Evolutionary conservation across 2,329 filamentous ascomycete genomes (phyloP), one percentile per base, ranked within the genome.

Genomic region (Zasmidium cellare): DNA sequence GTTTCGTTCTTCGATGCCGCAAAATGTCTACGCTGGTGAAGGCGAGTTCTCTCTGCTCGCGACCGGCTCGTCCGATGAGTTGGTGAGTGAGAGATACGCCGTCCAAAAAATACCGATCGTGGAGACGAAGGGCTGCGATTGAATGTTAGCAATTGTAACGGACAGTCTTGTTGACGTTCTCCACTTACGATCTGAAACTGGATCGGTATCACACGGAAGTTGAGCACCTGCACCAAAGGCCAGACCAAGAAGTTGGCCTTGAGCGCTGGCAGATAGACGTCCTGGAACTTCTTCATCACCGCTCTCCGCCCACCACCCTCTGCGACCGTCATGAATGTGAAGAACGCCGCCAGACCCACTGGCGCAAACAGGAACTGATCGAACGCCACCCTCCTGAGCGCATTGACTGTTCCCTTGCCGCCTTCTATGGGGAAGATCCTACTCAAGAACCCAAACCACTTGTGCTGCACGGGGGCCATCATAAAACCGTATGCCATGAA

Each of bases 401-500:
- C 91, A 28, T 92, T 91, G 2, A 81, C 79, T 51, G 91, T 88
- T 49, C 61, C 67, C 46, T 62, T 66, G n/a, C 67, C 67, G 9
- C 56, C 62, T 1, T 87, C 87, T 51, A 97, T 87, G 3, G 94
- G 94, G 70, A 99, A 99, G 9, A 86, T 82, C 64, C 81, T 82
- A 31, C 87, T 89, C 63, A 99, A 80, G 74, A 96, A 92, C 52
- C 86, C 84, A 77, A 97, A 97, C 94, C 94, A 99, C 73, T 91
- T 88, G 79, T 96, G 96, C 75, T 97, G 93, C 28, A 97, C 69
- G 0, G 94, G 94, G 3, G 94, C 92, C 91, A 97, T 97, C 71
- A 89, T 84, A 78, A 97, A 97, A 72, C 92, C 92, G 74, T 97
- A 99, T 3, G 90, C 89, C 91, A 97, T 97, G 80, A 97, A 99